Percentiles rank a stretch among this genome's conserved stretches.
phyloP scores from a whole-genome alignment of 345 rosid genomes.

The Syzygium aqueum region DNA sequence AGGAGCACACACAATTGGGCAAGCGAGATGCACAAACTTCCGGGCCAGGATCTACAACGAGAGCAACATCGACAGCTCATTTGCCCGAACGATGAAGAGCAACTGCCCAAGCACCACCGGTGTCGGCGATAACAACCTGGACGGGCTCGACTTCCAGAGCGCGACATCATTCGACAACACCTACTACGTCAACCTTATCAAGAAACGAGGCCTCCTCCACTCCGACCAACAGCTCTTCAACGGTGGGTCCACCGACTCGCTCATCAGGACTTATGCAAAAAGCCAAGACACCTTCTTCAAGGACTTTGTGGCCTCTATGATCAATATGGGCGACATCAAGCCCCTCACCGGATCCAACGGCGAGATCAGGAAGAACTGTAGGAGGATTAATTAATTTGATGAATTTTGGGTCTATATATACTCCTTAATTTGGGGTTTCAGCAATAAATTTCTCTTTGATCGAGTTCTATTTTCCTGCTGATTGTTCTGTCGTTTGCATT shows the following conservation, averaged over 20 bases:
- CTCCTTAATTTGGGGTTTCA: not conserved
- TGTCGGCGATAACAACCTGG: constrained; percentile 17
- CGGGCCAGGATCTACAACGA: constrained; percentile 32
- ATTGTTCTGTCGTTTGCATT: not conserved
- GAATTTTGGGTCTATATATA: not conserved
- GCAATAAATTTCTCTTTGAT: not conserved
- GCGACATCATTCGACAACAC: constrained; percentile 44
- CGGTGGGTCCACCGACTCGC: constrained; percentile 31
- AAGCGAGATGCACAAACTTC: constrained; percentile 40
- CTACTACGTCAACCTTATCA: constrained; percentile 35
- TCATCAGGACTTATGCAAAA: constrained; percentile 30
- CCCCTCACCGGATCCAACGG: not conserved
- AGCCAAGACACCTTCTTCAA: constrained; percentile 20
- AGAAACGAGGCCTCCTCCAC: constrained; percentile 39
- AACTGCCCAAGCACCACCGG: constrained; percentile 17
- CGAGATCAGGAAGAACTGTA: constrained; percentile 1
- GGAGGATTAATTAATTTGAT: not conserved
- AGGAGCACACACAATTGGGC: constrained; percentile 40
- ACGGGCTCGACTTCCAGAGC: constrained; percentile 39
- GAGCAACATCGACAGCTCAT: constrained; percentile 33
- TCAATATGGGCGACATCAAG: constrained; percentile 10
- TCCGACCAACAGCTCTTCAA: constrained; percentile 35
- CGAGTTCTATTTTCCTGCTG: not conserved
- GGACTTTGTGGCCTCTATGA: not conserved
- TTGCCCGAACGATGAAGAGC: constrained; percentile 22